These are phyloP conservation scores for Elsinoe arachidis DNA, from an alignment of 2,329 filamentous ascomycete species.

Conservation along the genomic window DNA sequence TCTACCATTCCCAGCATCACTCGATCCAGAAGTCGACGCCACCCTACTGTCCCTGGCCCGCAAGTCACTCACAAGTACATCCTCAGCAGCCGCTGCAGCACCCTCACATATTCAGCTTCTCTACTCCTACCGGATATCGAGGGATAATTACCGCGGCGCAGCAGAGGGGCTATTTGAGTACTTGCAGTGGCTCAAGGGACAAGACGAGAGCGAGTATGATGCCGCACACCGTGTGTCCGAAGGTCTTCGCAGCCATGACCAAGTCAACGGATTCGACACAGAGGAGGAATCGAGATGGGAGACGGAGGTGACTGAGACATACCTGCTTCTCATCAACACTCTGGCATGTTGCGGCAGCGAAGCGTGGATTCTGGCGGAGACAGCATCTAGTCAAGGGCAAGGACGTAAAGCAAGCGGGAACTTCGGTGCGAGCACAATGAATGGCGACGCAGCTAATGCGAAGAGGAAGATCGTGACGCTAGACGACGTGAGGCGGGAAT, in stretches of 20 bases:
- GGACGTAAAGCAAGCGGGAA: constrained; percentile 14
- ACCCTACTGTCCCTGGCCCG: constrained; percentile 65
- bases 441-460: constrained; percentile 16
- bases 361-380: constrained; percentile 63
- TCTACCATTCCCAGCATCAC: constrained; percentile 64
- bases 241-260: constrained; percentile 4
- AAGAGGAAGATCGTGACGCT: constrained; percentile 76
- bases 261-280: constrained; percentile 26
- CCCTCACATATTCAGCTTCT: constrained; percentile 80
- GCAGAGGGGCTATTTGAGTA: constrained; percentile 50
- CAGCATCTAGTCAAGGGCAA: constrained; percentile 21
- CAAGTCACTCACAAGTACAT: constrained; percentile 49
- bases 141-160: constrained; percentile 76
- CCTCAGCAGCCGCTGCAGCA: constrained; percentile 17
- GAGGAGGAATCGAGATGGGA: constrained; percentile 24
- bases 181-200: constrained; percentile 40
- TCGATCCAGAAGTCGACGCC: constrained; percentile 70
- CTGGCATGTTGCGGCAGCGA: constrained; percentile 80
- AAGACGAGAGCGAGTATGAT: constrained; percentile 8
- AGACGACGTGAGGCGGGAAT: constrained; percentile 77
- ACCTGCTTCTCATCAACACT: constrained; percentile 87
- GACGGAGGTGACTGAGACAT: constrained; percentile 55
- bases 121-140: constrained; percentile 80
- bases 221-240: constrained; percentile 17
- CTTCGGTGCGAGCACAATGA: not conserved